Percentiles rank a stretch among this genome's conserved stretches.
Evolutionary conservation across 2,329 filamentous ascomycete species (phyloP).

Genomic region (Fusarium foetens): DNA sequence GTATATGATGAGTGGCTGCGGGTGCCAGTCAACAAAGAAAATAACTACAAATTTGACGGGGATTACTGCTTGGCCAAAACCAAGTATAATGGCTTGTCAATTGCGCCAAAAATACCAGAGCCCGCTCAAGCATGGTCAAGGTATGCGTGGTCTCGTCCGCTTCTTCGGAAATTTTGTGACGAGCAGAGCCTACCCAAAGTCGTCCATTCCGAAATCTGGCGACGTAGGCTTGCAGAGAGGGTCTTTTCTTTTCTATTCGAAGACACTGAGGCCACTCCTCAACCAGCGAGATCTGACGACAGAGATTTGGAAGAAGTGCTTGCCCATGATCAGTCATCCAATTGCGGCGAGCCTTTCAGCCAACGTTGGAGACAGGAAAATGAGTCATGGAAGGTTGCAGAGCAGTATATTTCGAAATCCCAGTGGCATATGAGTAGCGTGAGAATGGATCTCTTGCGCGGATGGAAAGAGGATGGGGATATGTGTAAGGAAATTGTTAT

Average conservation of each 20-base stretch:
- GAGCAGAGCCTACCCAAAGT: no score
- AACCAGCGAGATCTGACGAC: accelerated
- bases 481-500: neutral
- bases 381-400: accelerated
- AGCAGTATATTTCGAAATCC: neutral
- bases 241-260: neutral
- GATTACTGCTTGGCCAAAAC: no score
- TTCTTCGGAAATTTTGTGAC: no score
- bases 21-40: no score
- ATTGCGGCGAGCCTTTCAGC: accelerated
- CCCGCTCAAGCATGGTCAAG: no score
- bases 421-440: neutral
- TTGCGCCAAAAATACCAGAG: no score
- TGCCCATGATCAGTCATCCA: accelerated
- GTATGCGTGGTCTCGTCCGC: no score
- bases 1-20: no score
- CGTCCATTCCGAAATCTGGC: neutral
- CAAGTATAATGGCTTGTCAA: no score
- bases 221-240: neutral
- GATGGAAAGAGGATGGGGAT: neutral
- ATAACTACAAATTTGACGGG: no score
- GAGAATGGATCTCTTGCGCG: neutral
- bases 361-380: neutral
- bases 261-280: accelerated
- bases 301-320: accelerated